Evolutionary conservation across 75 land plant species (phyloP), one percentile per base, ranked within the genome.

Genomic region (Sequoiadendron giganteum): DNA sequence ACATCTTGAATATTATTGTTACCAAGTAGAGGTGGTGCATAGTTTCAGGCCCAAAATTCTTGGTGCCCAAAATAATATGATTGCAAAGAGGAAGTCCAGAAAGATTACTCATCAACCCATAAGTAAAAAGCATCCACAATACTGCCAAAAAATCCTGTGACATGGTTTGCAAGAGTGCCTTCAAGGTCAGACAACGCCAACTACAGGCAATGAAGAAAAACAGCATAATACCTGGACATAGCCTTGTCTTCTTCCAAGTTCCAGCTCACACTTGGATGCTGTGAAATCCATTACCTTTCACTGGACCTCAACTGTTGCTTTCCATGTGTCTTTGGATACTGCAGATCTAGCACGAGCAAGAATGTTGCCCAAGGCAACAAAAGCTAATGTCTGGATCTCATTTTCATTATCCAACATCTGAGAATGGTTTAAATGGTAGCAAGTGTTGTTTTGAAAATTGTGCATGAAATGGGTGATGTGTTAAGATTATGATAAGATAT

Each of bases 101-200:
- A n/a, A n/a, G n/a, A n/a, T n/a, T n/a, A n/a, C n/a, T n/a, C n/a
- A n/a, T n/a, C n/a, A n/a, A 89, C 5, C 99, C 99, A 91, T 97
- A 98, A 5, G 42, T 78, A 54, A 98, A 93, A 83, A 98, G 97
- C 85, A 88, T 88, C 73, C 90, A 89, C 90, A 98, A 88, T 77
- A 91, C 89, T 83, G 93, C 92, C 11, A n/a, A 97, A 93, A 87
- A 95, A 91, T 87, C 94, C 93, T 65, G 97, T 89, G 48, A 98
- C 99, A 94, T 98, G 96, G 82, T 93, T 99, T 79, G 90, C 90
- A 86, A 97, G 87, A 34, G 97, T 87, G 15, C 93, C 93, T 90
- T 97, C 95, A 77, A 93, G 92, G 81, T 95, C 91, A 78, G 91
- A 86, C 55, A 98, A 89, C 80, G 95, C 92, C 88, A 95, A 73